Base-by-base conservation (phyloP, 2,329 filamentous ascomycete genomes). In the Knufia fluminis region DNA sequence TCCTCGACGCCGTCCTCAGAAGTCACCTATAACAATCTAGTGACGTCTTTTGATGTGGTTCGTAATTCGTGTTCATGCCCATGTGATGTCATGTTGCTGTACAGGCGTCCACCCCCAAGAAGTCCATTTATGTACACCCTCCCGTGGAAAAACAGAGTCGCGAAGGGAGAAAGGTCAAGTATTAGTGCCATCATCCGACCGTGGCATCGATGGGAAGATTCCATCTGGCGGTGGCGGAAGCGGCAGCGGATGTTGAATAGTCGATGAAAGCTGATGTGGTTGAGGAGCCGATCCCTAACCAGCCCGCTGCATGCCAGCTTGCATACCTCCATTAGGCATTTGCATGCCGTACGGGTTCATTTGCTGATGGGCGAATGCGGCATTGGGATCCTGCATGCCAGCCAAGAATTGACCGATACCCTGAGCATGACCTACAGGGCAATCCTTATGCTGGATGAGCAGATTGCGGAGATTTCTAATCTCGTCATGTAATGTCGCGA, bases 391-490 rank as follows among this genome's bases (percentile, higher is more conserved):
- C 44, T 66, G 56, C 28, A 69, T 60, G 16, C 66, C 64, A 23
- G 61, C 64, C 16, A 92, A 71, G 39, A 59, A 59, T 46, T 59
- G 54, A 2, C 54, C 53, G 23, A 59, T 53, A 2, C 85, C 85
- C 66, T 96, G 90, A 40, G 87, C 83, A 64, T 94, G 86, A 2
- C 89, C 89, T 6, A 97, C 85, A 0, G 91, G 88, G 59, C 92
- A 97, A 65, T 97, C 91, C 65, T 97, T 97, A 68, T 98, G 92
- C 0, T 90, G 90, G 19, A 97, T 75, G 2, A 98, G 74, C 0
- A 97, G 73, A 0, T 90, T 95, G 73, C 96, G 97, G 36, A 98
- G 76, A 55, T 91, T 94, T 42, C 97, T 87, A 52, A 97, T 86
- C 64, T 98, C 92, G 63, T 97, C 91, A 23, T 89, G 79, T 4